A percentile compares a stretch with the other conserved stretches of the same genome.
phyloP scores from a whole-genome alignment of 441 rosid genomes.

The Biscutella laevigata region DNA sequence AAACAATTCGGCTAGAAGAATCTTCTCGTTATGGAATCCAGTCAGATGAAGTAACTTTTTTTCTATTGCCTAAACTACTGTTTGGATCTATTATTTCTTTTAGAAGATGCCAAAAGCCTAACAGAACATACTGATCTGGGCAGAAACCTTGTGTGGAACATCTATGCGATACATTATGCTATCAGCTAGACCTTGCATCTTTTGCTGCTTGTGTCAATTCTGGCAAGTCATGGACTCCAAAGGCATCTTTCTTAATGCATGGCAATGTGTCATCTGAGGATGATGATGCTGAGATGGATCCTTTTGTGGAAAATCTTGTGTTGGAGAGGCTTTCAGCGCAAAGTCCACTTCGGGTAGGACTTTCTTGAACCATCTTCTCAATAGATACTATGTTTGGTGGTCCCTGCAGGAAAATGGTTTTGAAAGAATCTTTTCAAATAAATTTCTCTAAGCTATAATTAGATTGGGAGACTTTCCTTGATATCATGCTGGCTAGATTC shows the following conservation, averaged over 20 bases:
- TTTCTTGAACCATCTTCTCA: neutral
- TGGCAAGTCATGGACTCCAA: slow-evolving; percentile 74
- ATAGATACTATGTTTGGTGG: slow-evolving; percentile 8
- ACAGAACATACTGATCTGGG: slow-evolving; percentile 22
- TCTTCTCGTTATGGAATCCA: slow-evolving; percentile 58
- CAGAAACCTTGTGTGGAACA: slow-evolving; percentile 86
- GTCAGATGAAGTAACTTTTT: slow-evolving; percentile 59
- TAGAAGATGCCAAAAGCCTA: slow-evolving; percentile 21
- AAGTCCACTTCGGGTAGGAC: slow-evolving; percentile 86
- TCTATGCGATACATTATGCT: slow-evolving; percentile 80
- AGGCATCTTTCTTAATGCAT: slow-evolving; percentile 57
- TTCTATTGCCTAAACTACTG: neutral
- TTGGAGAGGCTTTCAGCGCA: slow-evolving; percentile 94
- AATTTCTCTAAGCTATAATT: neutral
- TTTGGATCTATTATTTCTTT: neutral
- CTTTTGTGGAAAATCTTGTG: slow-evolving; percentile 90
- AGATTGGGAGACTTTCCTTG: neutral
- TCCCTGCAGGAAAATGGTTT: neutral
- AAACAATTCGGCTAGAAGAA: slow-evolving; percentile 62
- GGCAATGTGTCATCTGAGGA: slow-evolving; percentile 40
- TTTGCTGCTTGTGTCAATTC: slow-evolving; percentile 85
- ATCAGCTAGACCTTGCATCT: slow-evolving; percentile 79
- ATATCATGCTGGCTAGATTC: slow-evolving; percentile 1
- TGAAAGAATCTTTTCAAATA: slow-evolving; percentile 2
- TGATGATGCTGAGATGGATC: slow-evolving; percentile 51